Base-by-base conservation (phyloP, 2,329 filamentous ascomycete genomes). In the Colletotrichum eremochloae region DNA sequence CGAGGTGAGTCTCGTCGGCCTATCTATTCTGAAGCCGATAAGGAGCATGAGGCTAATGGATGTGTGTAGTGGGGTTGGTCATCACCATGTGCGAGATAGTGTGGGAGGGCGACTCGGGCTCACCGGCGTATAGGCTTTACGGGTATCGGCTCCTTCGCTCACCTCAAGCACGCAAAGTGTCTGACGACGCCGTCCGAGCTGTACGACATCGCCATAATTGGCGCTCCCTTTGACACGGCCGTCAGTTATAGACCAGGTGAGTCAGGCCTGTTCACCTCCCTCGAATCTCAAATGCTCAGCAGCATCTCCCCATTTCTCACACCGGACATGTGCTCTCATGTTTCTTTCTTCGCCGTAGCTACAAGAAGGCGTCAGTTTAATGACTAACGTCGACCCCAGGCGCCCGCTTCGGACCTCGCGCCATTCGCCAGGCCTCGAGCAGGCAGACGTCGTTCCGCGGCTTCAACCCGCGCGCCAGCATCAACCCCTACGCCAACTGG, bases 401-500 rank as follows among this genome's bases (percentile, higher is more conserved):
- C 50, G 93, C 93, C 20, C 90, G 95, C 11, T 97, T 97, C 79
- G 95, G 95, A 0, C 95, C 95, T 44, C 90, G 94, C 56, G 94
- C 94, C 53, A 97, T 98, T 78, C 92, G 95, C 68, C 91, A 93
- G 50, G 95, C 94, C 52, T 96, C 94, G 42, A 88, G 92, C 9
- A 91, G 95, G 29, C 95, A 97, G 82, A 94, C 92, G 18, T 88
- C 91, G 3, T 94, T 93, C 80, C 90, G 94, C 53, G 93, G 92
- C 78, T 84, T 93, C 87, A 97, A 97, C 82, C 89, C 93, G 2
- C 91, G 94, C 31, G 94, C 94, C 1, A 88, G 87, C 50, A 88
- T 97, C 75, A 98, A 97, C 81, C 94, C 95, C 0, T 97, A 96
- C 83, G 85, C 86, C 52, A 92, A 88, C 67, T 96, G 93, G 92